Evolutionary conservation across 345 rosid species (phyloP), one percentile per base, ranked within the genome.

Genomic region (thale cress (Arabidopsis thaliana)): DNA sequence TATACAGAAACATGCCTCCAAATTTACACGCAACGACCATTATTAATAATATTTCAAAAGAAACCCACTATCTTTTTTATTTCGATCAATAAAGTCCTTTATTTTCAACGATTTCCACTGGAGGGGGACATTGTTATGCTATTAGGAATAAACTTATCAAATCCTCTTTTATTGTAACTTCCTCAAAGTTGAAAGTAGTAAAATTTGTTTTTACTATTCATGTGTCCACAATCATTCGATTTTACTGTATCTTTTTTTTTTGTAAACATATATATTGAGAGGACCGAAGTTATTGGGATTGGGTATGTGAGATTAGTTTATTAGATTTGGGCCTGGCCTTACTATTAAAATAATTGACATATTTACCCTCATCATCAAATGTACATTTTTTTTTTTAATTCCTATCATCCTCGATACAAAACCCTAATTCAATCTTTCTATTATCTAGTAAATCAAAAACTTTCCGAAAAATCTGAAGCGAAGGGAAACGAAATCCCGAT

Each of bases 1-100:
- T 50, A 72, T 78, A 34, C 48, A 71, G 22, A 67, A 78, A 2
- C 63, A 71, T 11, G 77, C 77, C 56, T 30, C 73, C 22, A 58
- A 66, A 48, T 65, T 58, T 10, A 64, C 36, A 14, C 4, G 28
- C 40, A 65, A 57, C 2, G 49, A 20, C 37, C 14, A 36, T 10
- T 22, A 23, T n/a, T 74, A 59, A 73, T 33, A 72, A 36, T 62
- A 32, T 16, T 34, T 16, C 2, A 10, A 41, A 44, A 32, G n/a
- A 7, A 41, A 30, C 2, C 24, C 14, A 4, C 23, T 50, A 14
- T 36, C 7, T 25, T 49, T 49, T 34, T 49, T 22, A 5, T 48
- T 36, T 46, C 25, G 6, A 14, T 44, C 16, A 34, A 45, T 59
- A 13, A 56, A 24, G 45, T 7, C 46, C 30, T 37, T 55, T 30